Percentiles rank a stretch among this genome's conserved stretches.
phyloP scores from a whole-genome alignment of 108 stramenopile genomes.

The Epithemia pelagica region DNA sequence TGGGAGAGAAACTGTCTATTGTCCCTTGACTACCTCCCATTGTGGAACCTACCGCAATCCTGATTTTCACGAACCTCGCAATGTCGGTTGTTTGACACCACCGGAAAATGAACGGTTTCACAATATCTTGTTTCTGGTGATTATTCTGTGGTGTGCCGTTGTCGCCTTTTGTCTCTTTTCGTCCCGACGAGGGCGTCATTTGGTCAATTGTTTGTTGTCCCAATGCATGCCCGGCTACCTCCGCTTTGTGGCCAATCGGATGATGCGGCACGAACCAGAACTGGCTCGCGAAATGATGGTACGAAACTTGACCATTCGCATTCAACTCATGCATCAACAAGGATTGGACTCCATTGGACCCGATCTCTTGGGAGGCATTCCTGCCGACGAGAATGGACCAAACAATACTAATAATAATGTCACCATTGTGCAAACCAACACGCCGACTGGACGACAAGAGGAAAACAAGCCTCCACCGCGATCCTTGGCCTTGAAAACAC shows the following conservation, averaged over 20 bases:
- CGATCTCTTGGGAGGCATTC: too few species aligned
- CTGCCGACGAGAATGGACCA: neutral
- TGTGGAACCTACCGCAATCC: neutral
- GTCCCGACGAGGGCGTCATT: neutral
- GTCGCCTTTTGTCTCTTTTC: neutral
- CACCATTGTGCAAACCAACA: too few species aligned
- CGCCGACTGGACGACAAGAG: neutral
- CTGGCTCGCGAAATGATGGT: constrained; percentile 4
- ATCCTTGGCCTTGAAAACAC: neutral
- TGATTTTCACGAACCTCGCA: neutral
- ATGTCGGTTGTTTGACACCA: neutral
- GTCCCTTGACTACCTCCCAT: neutral
- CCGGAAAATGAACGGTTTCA: neutral
- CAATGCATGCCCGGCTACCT: constrained; percentile 1
- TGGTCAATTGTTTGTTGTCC: constrained; percentile 1
- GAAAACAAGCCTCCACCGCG: neutral
- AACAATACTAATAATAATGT: too few species aligned
- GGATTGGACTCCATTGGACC: neutral
- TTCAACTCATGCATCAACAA: neutral
- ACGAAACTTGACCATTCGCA: neutral
- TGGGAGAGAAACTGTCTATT: neutral
- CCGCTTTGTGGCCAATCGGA: neutral
- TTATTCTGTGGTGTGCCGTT: neutral
- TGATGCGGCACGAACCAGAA: constrained; percentile 15
- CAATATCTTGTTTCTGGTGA: neutral